Conservation (phyloP, 257 asterid genomes). For the Ajuga chamaepitys region DNA sequence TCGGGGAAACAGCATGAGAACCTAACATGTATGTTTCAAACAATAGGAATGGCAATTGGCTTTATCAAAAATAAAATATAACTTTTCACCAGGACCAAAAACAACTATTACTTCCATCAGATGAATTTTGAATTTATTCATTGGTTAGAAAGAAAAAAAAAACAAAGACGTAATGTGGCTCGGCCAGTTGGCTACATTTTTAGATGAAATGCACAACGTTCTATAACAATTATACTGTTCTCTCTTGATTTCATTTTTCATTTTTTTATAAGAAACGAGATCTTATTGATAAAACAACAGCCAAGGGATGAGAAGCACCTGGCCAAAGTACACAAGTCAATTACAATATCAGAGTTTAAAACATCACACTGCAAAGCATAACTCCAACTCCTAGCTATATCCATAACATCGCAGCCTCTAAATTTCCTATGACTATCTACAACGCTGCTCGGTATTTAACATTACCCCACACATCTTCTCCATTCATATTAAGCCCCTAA, state of each 20-base stretch:
- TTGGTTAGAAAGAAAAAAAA: neutral
- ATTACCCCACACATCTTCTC: too few species aligned
- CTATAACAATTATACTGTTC: neutral
- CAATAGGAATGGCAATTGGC: neutral
- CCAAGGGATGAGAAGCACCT: neutral
- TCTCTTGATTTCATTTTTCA: neutral
- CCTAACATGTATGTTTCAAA: constrained; percentile 33
- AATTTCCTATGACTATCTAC: too few species aligned
- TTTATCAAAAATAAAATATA: constrained; percentile 7
- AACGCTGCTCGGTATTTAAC: too few species aligned
- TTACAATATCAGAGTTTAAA: too few species aligned
- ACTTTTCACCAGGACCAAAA: constrained; percentile 8
- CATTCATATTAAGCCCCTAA: too few species aligned
- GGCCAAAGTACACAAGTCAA: neutral
- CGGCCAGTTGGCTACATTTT: neutral
- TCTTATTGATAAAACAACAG: too few species aligned
- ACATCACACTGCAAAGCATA: too few species aligned
- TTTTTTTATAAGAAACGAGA: too few species aligned
- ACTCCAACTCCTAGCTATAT: too few species aligned
- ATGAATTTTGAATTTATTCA: neutral
- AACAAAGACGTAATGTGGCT: neutral
- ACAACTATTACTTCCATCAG: constrained; percentile 6
- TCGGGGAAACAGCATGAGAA: constrained; percentile 75
- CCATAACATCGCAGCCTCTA: too few species aligned
- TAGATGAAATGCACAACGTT: neutral